Evolutionary conservation across 2,329 filamentous ascomycete species (phyloP).

Genomic region (Chlorencoelia australis): DNA sequence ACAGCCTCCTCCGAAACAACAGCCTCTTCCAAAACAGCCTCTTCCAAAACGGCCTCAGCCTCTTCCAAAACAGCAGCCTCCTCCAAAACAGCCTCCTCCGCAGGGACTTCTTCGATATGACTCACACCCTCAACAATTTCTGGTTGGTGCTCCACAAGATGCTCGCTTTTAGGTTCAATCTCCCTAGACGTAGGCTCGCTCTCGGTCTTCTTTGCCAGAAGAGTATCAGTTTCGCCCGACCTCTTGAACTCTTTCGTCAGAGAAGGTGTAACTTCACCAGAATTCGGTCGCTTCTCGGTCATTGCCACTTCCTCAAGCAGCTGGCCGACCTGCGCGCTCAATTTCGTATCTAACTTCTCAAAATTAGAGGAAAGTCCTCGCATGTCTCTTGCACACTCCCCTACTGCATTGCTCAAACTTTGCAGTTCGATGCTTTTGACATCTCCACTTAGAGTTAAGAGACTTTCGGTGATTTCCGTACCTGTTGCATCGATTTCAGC

Average conservation of each 20-base stretch:
- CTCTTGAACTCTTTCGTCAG: background rate
- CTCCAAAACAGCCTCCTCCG: too few species aligned
- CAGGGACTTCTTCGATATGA: too few species aligned
- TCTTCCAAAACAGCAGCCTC: too few species aligned
- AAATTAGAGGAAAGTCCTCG: conserved; percentile 3
- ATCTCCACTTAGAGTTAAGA: conserved; percentile 16
- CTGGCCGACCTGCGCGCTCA: conserved; percentile 1
- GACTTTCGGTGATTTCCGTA: conserved; percentile 7
- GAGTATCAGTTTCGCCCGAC: background rate
- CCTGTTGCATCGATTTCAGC: background rate
- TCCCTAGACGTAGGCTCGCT: background rate
- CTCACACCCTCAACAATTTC: too few species aligned
- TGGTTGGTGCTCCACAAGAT: too few species aligned
- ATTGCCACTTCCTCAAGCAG: conserved; percentile 12
- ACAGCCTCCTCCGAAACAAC: background rate
- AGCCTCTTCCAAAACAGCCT: background rate
- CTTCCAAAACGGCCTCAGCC: too few species aligned
- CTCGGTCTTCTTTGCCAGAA: background rate
- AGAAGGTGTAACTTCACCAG: conserved; percentile 10
- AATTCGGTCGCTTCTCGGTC: conserved; percentile 10
- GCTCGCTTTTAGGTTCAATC: background rate
- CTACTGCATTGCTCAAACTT: conserved; percentile 5
- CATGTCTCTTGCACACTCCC: conserved; percentile 4
- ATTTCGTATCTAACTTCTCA: conserved; percentile 1
- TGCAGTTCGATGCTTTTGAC: conserved; percentile 9